Evolutionary conservation across 495 filamentous ascomycete genomes (phyloP), one percentile per base, ranked within the genome.

Genomic region (Entonaema liquescens): DNA sequence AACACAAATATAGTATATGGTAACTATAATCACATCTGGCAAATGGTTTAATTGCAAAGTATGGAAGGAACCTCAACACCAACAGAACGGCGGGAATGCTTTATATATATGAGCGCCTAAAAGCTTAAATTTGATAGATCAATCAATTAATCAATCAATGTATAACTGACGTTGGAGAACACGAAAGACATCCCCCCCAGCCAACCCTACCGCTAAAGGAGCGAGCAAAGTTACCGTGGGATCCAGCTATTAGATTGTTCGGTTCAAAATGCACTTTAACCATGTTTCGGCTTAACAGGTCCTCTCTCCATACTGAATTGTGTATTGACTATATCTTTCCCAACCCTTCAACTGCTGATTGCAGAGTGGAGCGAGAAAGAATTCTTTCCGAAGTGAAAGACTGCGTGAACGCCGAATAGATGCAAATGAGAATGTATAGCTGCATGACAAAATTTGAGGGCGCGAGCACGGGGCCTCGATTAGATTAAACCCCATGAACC

Each of bases 401-500:
- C 31, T 15, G 19, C 19, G 11, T 50, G 44, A 66, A 73, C 70
- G 68, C 70, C 70, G 44, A 58, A 21, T 36, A 35, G 47, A 73
- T 73, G 70, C 70, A 55, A 53, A 35, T 50, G 33, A 61, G 36
- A 17, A 61, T 49, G 26, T 68, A 62, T 65, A 62, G 26, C 56
- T 36, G 54, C n/a, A 61, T 42, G 49, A 35, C 50, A 68, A 59
- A 49, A 33, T 38, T 54, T 17, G 40, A 65, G 44, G 52, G 35
- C 31, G 31, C 33, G 42, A 64, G 44, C 50, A 59, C 40, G 42
- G 50, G n/a, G 35, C 60, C 29, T 62, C 49, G 55, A 49, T 35
- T 33, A 67, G 33, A 29, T 62, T 23, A 25, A 65, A 63, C 54
- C 36, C 33, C 62, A 44, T 57, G 26, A 63, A 36, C n/a, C 53